These are phyloP conservation scores for Hortiboletus campestris DNA, from an alignment of 768 basidiomycete species.

Conservation along the genomic window DNA sequence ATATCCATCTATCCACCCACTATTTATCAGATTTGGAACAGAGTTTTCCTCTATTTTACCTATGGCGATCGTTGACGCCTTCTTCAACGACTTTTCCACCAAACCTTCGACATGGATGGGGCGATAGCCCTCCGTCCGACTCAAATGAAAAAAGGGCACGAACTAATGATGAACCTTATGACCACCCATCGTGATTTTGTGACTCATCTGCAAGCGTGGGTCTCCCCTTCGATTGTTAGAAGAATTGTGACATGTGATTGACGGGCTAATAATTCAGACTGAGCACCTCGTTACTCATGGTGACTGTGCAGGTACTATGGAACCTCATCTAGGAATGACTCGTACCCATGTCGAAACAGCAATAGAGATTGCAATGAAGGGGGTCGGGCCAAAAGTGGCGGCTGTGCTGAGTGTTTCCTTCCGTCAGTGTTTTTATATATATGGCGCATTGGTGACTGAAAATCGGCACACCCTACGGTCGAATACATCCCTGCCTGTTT, in stretches of 20 bases:
- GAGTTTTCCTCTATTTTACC: slow-evolving; percentile 15
- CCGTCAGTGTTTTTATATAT: neutral
- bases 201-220: slow-evolving; percentile 18
- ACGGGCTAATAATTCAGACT: neutral
- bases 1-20: neutral
- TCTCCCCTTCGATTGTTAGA: neutral
- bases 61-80: slow-evolving; percentile 23
- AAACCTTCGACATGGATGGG: slow-evolving; percentile 29
- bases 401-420: slow-evolving; percentile 7
- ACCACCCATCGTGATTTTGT: slow-evolving; percentile 17
- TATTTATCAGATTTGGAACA: slow-evolving; percentile 9
- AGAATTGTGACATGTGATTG: neutral
- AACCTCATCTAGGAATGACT: slow-evolving; percentile 4
- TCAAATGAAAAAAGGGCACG: slow-evolving; percentile 29
- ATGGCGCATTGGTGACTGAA: neutral
- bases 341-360: slow-evolving; percentile 10
- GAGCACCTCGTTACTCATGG: slow-evolving; percentile 12
- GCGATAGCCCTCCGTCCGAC: slow-evolving; percentile 26
- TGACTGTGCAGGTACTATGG: slow-evolving; percentile 10
- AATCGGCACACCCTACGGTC: neutral
- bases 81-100: slow-evolving; percentile 32
- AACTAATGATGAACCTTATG: slow-evolving; percentile 29
- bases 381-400: slow-evolving; percentile 7
- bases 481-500: slow-evolving; percentile 8
- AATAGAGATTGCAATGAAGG: slow-evolving; percentile 1